phyloP scores from a whole-genome alignment of 306 rosid genomes.

The Echinosophora koreensis region DNA sequence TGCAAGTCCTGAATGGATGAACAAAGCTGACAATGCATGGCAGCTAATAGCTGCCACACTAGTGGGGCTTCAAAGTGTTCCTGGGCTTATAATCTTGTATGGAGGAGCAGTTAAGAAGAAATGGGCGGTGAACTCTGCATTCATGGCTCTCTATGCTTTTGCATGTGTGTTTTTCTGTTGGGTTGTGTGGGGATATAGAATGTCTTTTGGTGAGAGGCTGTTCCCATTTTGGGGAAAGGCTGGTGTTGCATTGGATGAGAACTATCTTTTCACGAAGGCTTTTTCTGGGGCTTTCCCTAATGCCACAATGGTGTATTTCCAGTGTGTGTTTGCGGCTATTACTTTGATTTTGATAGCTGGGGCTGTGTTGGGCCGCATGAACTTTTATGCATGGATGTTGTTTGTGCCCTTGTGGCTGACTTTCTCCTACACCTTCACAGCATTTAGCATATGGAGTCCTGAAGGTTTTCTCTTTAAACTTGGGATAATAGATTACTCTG shows the following conservation, averaged over 20 bases:
- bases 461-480: conserved; percentile 37
- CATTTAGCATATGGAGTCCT: conserved; percentile 60
- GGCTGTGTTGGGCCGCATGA: conserved; percentile 61
- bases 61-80: conserved; percentile 54
- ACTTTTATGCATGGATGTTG: conserved; percentile 63
- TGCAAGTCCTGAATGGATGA: conserved; percentile 55
- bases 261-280: conserved; percentile 39
- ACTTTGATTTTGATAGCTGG: conserved; percentile 62
- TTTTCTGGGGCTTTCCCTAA: conserved; percentile 48
- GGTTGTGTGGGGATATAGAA: conserved; percentile 55
- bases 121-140: conserved; percentile 68
- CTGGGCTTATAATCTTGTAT: conserved; percentile 56
- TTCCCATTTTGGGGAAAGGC: conserved; percentile 55
- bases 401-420: conserved; percentile 68
- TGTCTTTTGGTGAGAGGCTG: conserved; percentile 56
- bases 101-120: conserved; percentile 68
- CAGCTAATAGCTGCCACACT: conserved; percentile 56
- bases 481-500: conserved; percentile 56
- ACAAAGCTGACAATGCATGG: conserved; percentile 64
- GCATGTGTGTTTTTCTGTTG: conserved; percentile 59
- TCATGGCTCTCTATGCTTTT: conserved; percentile 63
- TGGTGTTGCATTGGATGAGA: conserved; percentile 41
- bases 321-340: conserved; percentile 59
- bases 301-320: conserved; percentile 60
- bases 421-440: conserved; percentile 56